Evolutionary conservation across 2,329 filamentous ascomycete genomes (phyloP), one percentile per base, ranked within the genome.

Genomic region (Phyllosticta ampelicida): DNA sequence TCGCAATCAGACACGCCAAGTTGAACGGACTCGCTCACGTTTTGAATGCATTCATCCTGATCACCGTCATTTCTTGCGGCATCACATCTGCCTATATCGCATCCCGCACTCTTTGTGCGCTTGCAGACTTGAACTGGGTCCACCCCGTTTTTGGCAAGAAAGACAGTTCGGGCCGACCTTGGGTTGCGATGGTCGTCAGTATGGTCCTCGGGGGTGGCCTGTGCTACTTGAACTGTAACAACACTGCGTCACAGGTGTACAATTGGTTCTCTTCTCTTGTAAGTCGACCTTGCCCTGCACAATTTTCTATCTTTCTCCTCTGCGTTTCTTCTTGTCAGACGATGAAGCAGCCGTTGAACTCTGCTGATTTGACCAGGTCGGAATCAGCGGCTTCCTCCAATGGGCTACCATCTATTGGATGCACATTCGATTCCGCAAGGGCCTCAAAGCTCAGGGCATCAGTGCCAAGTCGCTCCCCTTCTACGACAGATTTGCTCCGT

Each of bases 251-350:
- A 0, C 65, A 71, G 2, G 76, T 78, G 28, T 79, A 78, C 63
- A 68, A 65, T 8, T 79, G 77, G 77, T 72, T 79, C 54, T 76
- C 75, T 65, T 59, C 65, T 63, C 51, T 63, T 73, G 78, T 82
- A 78, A 61, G 79, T 84, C 75, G n/a, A 68, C 82, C 11, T 81
- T 79, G 74, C 23, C 23, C 23, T 26, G 23, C 8, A 4, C 8
- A 4, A 4, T 3, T 4, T 26, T 26, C 23, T 26, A 26, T 8
- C 23, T 26, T 26, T 26, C 23, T n/a, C n/a, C n/a, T n/a, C n/a
- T n/a, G n/a, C n/a, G n/a, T n/a, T n/a, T n/a, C n/a, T n/a, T n/a
- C n/a, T n/a, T n/a, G n/a, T n/a, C n/a, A n/a, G n/a, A n/a, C n/a
- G n/a, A n/a, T n/a, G n/a, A n/a, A n/a, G n/a, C 58, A 26, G 19